Evolutionary conservation across 176 grass and related monocot genomes (phyloP).

Genomic region (Chrysopogon serrulatus): DNA sequence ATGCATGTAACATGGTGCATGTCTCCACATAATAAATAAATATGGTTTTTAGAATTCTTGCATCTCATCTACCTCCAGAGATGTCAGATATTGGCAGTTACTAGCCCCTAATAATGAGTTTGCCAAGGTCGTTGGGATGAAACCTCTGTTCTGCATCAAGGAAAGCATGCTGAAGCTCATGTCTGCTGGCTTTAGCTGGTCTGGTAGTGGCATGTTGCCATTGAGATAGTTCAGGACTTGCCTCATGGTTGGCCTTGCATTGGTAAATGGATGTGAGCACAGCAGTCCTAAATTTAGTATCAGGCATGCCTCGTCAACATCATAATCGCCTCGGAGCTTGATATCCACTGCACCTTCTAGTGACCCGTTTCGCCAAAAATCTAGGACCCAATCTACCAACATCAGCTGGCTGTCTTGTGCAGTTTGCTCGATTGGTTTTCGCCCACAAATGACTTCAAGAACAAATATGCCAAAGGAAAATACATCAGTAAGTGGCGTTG

Average conservation of each 20-base stretch:
- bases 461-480: slow-evolving; percentile 12
- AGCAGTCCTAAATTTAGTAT: slow-evolving; percentile 36
- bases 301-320: slow-evolving; percentile 3
- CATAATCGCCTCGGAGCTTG: background rate
- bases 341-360: background rate
- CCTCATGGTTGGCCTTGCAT: slow-evolving; percentile 25
- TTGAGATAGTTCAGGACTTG: slow-evolving; percentile 20
- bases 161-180: background rate
- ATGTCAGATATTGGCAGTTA: too few relatives aligned
- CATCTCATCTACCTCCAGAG: background rate
- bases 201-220: background rate
- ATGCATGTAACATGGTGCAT: too few relatives aligned
- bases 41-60: too few relatives aligned
- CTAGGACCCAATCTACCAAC: slow-evolving; percentile 23
- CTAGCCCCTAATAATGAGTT: too few relatives aligned
- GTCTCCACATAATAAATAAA: too few relatives aligned
- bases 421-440: background rate
- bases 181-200: background rate
- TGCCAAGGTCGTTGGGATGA: background rate
- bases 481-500: too few relatives aligned
- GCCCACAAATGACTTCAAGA: slow-evolving; percentile 21
- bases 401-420: background rate
- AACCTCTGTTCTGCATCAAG: background rate
- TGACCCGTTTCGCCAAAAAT: background rate
- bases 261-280: slow-evolving; percentile 21